phyloP scores from a whole-genome alignment of 805 yeast species.

The Saccharomycopsis malanga region DNA sequence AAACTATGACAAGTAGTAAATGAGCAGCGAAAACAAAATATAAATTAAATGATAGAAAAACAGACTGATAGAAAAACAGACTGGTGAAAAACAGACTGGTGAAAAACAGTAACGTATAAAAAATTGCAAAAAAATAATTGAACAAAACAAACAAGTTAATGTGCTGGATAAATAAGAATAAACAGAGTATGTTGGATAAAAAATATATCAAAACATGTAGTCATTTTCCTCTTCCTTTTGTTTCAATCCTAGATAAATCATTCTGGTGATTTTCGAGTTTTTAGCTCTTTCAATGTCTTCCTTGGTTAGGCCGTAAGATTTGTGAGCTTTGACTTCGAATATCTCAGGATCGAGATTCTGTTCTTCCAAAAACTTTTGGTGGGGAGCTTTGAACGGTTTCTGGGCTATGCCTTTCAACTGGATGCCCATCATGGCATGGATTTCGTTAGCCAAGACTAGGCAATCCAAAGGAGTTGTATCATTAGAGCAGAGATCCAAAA shows the following conservation, averaged over 20 bases:
- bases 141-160: not conserved
- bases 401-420: too few species aligned
- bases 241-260: not conserved
- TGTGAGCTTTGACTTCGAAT: too few species aligned
- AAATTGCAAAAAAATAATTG: not conserved
- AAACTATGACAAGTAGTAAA: not conserved
- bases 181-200: not conserved
- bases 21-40: not conserved
- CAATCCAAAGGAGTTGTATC: not conserved
- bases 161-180: not conserved
- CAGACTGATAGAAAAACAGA: not conserved
- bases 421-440: slow-evolving; percentile 1
- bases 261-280: not conserved
- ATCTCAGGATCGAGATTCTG: not conserved
- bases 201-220: not conserved
- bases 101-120: not conserved
- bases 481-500: not conserved
- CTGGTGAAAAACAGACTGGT: not conserved
- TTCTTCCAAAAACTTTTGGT: not conserved
- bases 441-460: not conserved
- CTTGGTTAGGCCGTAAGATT: not conserved
- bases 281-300: not conserved
- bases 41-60: not conserved
- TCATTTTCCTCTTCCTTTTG: not conserved
- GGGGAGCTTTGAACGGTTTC: not conserved